Evolutionary conservation across 108 stramenopile species (phyloP).

Genomic region (Nitzschia sp.): DNA sequence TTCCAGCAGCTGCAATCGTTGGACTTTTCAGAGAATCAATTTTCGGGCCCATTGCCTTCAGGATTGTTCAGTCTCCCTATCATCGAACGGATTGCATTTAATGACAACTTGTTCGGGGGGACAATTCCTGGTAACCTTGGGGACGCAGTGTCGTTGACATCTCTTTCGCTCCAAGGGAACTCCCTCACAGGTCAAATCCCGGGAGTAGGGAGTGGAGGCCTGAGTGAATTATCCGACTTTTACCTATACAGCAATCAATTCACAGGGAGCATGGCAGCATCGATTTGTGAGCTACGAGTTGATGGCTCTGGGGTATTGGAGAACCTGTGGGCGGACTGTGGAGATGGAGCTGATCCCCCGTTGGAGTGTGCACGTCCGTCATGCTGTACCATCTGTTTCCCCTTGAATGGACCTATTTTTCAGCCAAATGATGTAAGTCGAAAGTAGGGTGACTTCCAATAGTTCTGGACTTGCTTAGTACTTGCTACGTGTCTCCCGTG

Average conservation of each 20-base stretch:
- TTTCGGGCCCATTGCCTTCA: slow-evolving; percentile 30
- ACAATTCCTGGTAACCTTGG: slow-evolving; percentile 20
- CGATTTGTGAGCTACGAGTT: slow-evolving; percentile 30
- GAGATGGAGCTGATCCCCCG: slow-evolving; percentile 3
- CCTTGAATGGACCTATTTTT: not conserved
- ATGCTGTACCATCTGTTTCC: slow-evolving; percentile 38
- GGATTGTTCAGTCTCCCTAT: slow-evolving; percentile 10
- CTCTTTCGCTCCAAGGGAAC: slow-evolving; percentile 40
- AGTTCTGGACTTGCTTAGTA: not conserved
- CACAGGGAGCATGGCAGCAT: slow-evolving; percentile 28
- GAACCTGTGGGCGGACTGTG: slow-evolving; percentile 34
- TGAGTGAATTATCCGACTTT: slow-evolving; percentile 17
- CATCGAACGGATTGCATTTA: slow-evolving; percentile 19
- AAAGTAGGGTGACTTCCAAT: not conserved
- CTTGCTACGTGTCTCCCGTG: not conserved
- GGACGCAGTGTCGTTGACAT: slow-evolving; percentile 17
- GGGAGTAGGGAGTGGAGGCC: slow-evolving; percentile 14
- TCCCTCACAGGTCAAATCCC: slow-evolving; percentile 42
- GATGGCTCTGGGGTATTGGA: slow-evolving; percentile 20
- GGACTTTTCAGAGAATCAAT: slow-evolving; percentile 22
- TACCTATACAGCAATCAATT: slow-evolving; percentile 28
- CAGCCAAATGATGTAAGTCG: not conserved
- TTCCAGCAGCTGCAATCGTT: slow-evolving; percentile 18
- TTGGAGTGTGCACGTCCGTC: slow-evolving; percentile 20
- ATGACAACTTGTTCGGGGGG: slow-evolving; percentile 28